Evolutionary conservation across 208 protist genomes (phyloP).

Genomic region (Polymyxa betae): DNA sequence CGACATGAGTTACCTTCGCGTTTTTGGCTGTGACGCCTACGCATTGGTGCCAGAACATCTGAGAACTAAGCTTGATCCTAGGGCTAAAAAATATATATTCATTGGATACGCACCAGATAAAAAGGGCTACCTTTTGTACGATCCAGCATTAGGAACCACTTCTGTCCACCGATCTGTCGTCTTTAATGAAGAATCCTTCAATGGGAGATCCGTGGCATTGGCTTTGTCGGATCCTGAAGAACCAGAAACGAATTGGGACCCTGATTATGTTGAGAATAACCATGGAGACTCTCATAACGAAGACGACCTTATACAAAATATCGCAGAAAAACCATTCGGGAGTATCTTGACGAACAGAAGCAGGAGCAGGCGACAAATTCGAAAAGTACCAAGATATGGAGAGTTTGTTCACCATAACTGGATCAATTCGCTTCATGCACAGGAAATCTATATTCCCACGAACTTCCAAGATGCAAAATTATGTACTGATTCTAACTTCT

Average conservation of each 20-base stretch:
- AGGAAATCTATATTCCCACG: conserved; percentile 2
- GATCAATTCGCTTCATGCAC: background rate
- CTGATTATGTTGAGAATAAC: no score
- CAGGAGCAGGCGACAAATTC: background rate
- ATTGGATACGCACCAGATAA: background rate
- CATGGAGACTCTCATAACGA: background rate
- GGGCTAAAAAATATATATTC: conserved; percentile 12
- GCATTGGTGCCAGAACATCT: background rate
- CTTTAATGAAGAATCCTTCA: conserved; percentile 12
- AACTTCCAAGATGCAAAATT: background rate
- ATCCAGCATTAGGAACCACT: background rate
- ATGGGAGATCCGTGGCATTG: background rate
- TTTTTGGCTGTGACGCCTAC: background rate
- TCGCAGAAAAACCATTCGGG: background rate
- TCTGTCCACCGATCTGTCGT: background rate
- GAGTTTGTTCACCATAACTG: conserved; percentile 17
- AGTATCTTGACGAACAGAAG: background rate
- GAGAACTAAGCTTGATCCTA: background rate
- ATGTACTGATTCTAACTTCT: background rate
- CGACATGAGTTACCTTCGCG: background rate
- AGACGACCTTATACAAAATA: background rate
- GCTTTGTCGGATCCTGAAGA: background rate
- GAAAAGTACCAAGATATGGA: background rate
- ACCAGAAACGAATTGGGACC: background rate
- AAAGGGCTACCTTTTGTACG: conserved; percentile 3